Percentiles rank a stretch among this genome's conserved stretches.
Conservation (phyloP, 1,139 yeast genomes). For the Protomyces lactucae-debilis region DNA sequence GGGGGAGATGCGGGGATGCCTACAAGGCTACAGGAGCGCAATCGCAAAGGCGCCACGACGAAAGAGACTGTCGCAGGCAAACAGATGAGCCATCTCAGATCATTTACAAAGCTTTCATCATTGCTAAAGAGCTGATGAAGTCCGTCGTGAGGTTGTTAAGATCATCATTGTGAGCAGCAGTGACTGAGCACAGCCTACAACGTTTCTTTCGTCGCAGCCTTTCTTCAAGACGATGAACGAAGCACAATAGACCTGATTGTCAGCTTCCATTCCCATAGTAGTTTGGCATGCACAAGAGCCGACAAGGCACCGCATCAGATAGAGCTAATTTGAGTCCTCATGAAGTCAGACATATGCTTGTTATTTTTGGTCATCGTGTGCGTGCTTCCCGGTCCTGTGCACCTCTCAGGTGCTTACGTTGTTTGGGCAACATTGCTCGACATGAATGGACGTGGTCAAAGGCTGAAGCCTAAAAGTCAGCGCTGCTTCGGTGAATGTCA, state of each 20-base stretch:
- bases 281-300: no score
- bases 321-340: slow-evolving; percentile 27
- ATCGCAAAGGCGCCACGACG: not conserved
- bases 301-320: slow-evolving; percentile 17
- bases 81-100: not conserved
- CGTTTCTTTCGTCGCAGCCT: not conserved
- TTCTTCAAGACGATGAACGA: not conserved
- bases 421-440: not conserved
- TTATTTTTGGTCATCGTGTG: slow-evolving; percentile 23
- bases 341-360: slow-evolving; percentile 27
- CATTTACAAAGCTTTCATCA: not conserved
- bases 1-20: no score
- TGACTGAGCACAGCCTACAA: not conserved
- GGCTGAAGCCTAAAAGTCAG: not conserved
- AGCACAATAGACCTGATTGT: not conserved
- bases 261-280: not conserved
- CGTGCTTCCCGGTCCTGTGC: not conserved
- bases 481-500: not conserved
- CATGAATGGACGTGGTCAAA: not conserved
- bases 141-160: slow-evolving; percentile 1
- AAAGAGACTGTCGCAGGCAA: not conserved
- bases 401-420: no score
- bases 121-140: slow-evolving; percentile 1
- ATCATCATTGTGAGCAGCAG: not conserved
- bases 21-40: no score